phyloP scores from a whole-genome alignment of 2,329 filamentous ascomycete genomes.

The Alternaria hordeiaustralica region DNA sequence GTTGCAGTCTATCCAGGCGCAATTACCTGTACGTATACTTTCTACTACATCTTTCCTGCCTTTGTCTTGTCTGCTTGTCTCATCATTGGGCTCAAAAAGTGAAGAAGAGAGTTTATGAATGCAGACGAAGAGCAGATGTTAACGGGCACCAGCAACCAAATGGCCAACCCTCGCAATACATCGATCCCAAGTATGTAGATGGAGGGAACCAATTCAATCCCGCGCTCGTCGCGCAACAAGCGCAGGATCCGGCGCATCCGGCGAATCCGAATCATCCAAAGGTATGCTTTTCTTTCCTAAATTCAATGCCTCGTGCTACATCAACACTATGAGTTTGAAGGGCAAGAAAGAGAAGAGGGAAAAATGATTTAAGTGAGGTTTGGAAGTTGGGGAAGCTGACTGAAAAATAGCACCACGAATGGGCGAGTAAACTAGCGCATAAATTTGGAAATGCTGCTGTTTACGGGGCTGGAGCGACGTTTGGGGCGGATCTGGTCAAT shows the following conservation, averaged over 20 bases:
- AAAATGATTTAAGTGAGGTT: no score
- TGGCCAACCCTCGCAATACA: constrained; percentile 24
- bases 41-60: neutral
- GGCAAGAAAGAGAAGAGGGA: no score
- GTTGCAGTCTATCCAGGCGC: constrained; percentile 25
- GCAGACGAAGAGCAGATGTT: neutral
- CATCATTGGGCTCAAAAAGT: neutral
- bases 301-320: no score
- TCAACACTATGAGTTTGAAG: no score
- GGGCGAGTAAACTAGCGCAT: constrained; percentile 25
- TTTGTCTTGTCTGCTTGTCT: neutral
- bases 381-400: neutral
- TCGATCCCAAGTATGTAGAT: constrained; percentile 20
- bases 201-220: constrained; percentile 26
- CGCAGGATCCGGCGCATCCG: constrained; percentile 26
- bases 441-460: constrained; percentile 30
- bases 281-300: neutral
- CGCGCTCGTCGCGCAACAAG: constrained; percentile 24
- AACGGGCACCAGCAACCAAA: constrained; percentile 18
- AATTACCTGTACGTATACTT: constrained; percentile 18
- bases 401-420: constrained; percentile 22
- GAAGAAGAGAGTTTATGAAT: neutral
- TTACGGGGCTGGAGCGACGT: constrained; percentile 25
- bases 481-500: constrained; percentile 27
- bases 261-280: constrained; percentile 26